Percentiles rank a stretch among this genome's conserved stretches.
Conservation (phyloP, 805 yeast genomes). For the Nadsonia fulvescens region DNA sequence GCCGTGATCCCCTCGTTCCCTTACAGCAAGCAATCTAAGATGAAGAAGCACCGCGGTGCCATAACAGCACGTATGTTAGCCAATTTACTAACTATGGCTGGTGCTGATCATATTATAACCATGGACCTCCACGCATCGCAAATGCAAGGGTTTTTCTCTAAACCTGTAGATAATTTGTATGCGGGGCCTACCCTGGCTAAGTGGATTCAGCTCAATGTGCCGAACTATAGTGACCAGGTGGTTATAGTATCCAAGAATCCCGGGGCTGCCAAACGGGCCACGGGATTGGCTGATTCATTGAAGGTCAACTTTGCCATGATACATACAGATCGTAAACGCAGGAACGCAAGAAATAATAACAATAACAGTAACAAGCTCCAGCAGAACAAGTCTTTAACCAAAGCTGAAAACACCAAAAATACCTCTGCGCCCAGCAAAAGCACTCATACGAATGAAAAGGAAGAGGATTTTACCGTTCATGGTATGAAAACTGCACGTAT, state of each 20-base stretch:
- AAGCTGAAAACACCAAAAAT: slow-evolving; percentile 6
- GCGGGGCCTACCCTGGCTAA: slow-evolving; percentile 93
- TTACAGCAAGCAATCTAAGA: slow-evolving; percentile 89
- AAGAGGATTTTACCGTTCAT: slow-evolving; percentile 10
- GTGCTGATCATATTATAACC: slow-evolving; percentile 95
- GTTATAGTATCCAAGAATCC: slow-evolving; percentile 98
- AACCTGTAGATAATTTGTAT: slow-evolving; percentile 90
- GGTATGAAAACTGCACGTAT: slow-evolving; percentile 84
- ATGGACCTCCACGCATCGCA: slow-evolving; percentile 95
- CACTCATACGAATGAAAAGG: slow-evolving; percentile 7
- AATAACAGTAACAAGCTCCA: slow-evolving; percentile 5
- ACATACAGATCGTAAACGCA: slow-evolving; percentile 91
- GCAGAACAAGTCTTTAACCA: slow-evolving; percentile 5
- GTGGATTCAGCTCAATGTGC: slow-evolving; percentile 86
- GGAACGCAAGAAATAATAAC: slow-evolving; percentile 23
- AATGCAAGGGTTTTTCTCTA: slow-evolving; percentile 97
- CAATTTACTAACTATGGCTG: slow-evolving; percentile 87
- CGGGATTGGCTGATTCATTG: slow-evolving; percentile 91
- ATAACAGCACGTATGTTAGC: slow-evolving; percentile 97
- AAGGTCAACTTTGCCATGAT: slow-evolving; percentile 97
- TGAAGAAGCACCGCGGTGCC: slow-evolving; percentile 98
- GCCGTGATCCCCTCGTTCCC: slow-evolving; percentile 98
- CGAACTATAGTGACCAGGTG: slow-evolving; percentile 60
- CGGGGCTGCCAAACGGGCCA: slow-evolving; percentile 96
- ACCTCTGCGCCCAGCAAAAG: slow-evolving; percentile 5